These are phyloP conservation scores for Gremmenia infestans DNA, from an alignment of 2,329 filamentous ascomycete species.

Conservation along the genomic window DNA sequence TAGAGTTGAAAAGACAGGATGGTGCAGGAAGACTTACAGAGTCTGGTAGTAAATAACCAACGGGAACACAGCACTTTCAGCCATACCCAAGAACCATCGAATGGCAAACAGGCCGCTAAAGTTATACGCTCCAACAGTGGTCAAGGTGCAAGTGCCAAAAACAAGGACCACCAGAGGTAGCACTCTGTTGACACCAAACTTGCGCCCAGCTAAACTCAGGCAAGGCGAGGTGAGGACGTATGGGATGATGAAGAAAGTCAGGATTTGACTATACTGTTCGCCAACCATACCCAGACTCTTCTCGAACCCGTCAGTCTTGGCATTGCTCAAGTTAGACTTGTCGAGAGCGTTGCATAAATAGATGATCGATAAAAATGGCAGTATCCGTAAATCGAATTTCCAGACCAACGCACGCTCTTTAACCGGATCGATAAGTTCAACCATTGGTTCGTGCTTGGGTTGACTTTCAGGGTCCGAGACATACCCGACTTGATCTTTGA, in stretches of 20 bases:
- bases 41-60: conserved; percentile 53
- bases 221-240: conserved; percentile 51
- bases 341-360: conserved; percentile 38
- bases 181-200: conserved; percentile 40
- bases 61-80: conserved; percentile 49
- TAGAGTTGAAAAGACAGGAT: no score
- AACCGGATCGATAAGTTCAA: no score
- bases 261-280: conserved; percentile 53
- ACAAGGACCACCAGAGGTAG: conserved; percentile 37
- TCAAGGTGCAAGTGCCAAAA: conserved; percentile 47
- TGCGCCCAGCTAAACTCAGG: conserved; percentile 9
- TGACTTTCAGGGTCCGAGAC: no score
- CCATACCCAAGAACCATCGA: conserved; percentile 46
- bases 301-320: conserved; percentile 39
- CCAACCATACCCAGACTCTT: conserved; percentile 36
- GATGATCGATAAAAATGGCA: conserved; percentile 39
- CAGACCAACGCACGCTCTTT: conserved; percentile 11
- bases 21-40: no score
- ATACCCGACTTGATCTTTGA: no score
- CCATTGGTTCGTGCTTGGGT: no score
- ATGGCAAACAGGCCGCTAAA: conserved; percentile 44
- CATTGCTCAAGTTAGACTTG: conserved; percentile 38
- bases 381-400: conserved; percentile 39
- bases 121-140: conserved; percentile 42
- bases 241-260: conserved; percentile 58